These are phyloP conservation scores for Magnusiomyces clavatus DNA, from an alignment of 1,139 yeast species.

Conservation along the genomic window DNA sequence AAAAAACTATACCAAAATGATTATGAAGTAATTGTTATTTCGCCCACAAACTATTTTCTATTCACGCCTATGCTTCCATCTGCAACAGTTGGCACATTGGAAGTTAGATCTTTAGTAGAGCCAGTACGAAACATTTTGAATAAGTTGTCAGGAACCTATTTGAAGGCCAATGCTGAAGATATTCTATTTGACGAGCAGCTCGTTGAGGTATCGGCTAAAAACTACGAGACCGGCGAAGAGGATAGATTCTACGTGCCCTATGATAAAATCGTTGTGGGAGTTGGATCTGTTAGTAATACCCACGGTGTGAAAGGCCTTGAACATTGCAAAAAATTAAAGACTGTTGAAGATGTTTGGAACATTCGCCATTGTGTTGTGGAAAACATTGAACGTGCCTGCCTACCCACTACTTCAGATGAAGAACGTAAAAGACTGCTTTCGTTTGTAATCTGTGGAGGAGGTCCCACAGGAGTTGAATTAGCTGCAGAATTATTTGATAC, in stretches of 20 bases:
- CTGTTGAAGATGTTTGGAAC: conserved; percentile 55
- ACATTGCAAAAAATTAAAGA: conserved; percentile 49
- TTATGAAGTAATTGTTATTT: conserved; percentile 52
- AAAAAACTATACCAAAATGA: conserved; percentile 36
- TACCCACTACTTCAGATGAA: conserved; percentile 52
- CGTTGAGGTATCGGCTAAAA: conserved; percentile 43
- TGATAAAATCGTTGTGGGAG: conserved; percentile 56
- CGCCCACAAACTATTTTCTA: conserved; percentile 53
- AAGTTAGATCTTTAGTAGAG: conserved; percentile 47
- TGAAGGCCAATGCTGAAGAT: conserved; percentile 60
- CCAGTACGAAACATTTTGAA: conserved; percentile 46
- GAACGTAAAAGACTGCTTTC: conserved; percentile 51
- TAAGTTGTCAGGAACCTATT: conserved; percentile 45
- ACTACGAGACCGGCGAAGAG: conserved; percentile 34
- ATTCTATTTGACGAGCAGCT: conserved; percentile 44
- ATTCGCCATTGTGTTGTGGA: conserved; percentile 47
- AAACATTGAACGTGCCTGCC: conserved; percentile 49
- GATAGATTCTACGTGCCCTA: conserved; percentile 49
- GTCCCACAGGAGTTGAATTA: conserved; percentile 64
- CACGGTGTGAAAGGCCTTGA: conserved; percentile 60
- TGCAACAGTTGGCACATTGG: conserved; percentile 53
- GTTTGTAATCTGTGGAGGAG: conserved; percentile 64
- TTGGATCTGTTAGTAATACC: conserved; percentile 56
- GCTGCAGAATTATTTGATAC: conserved; percentile 59
- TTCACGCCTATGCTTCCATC: conserved; percentile 54